Conservation (phyloP, 2,329 filamentous ascomycete species). For the Hypomyces rosellus region DNA sequence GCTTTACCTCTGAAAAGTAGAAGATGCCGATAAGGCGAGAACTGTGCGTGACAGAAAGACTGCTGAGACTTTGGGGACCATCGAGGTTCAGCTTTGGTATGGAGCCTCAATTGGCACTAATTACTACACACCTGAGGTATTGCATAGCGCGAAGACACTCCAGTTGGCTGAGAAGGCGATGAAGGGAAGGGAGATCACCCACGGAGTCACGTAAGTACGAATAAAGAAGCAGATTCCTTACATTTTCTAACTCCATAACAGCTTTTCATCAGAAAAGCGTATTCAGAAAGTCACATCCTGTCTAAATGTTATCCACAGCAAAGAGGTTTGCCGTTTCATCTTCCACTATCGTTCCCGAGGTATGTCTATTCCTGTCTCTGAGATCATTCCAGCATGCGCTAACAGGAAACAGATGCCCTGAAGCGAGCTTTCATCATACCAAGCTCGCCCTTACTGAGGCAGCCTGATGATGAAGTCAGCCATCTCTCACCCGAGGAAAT, state of each 20-base stretch:
- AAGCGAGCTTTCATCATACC: constrained; percentile 19
- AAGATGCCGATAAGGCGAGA: constrained; percentile 2
- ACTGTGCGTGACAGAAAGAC: neutral
- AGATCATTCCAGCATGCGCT: neutral
- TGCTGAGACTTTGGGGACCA: constrained; percentile 14
- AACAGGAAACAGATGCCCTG: constrained; percentile 14
- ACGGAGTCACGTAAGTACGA: constrained; percentile 15
- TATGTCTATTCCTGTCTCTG: constrained; percentile 2
- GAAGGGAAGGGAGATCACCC: constrained; percentile 22
- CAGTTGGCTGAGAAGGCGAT: constrained; percentile 18
- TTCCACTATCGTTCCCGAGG: constrained; percentile 20
- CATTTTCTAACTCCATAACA: too few species aligned
- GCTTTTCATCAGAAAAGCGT: neutral
- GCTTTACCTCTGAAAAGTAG: constrained; percentile 4
- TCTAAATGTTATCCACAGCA: neutral
- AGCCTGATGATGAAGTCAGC: constrained; percentile 3
- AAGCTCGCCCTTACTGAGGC: constrained; percentile 7
- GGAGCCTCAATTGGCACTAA: rapidly evolving
- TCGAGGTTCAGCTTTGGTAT: neutral
- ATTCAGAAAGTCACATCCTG: neutral
- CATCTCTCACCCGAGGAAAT: constrained; percentile 14
- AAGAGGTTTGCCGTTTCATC: neutral
- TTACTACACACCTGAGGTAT: neutral
- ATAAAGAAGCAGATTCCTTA: too few species aligned
- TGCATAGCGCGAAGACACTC: neutral